Evolutionary conservation across 768 basidiomycete genomes (phyloP).

Genomic region (Hemileccinum rubropunctum): DNA sequence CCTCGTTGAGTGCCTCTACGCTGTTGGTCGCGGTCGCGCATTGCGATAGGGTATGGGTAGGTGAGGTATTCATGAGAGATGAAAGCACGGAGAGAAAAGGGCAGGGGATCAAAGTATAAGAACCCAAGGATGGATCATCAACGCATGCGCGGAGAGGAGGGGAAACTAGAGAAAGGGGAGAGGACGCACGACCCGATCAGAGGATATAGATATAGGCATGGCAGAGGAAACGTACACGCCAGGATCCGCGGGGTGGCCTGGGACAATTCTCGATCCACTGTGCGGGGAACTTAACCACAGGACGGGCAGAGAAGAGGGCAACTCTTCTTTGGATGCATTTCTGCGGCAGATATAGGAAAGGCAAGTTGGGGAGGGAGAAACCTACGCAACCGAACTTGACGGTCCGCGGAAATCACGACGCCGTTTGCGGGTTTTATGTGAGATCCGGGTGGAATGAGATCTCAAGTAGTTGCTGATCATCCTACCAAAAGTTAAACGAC

Average conservation of each 20-base stretch:
- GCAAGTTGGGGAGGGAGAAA: not conserved
- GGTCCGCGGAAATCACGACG: constrained; percentile 33
- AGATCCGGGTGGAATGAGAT: constrained; percentile 15
- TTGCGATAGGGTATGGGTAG: constrained; percentile 30
- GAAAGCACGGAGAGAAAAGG: too few relatives aligned
- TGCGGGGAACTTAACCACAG: constrained; percentile 29
- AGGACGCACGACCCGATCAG: too few relatives aligned
- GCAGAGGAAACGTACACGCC: constrained; percentile 11
- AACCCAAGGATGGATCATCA: too few relatives aligned
- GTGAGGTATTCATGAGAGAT: constrained; percentile 26
- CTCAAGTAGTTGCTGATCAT: too few relatives aligned
- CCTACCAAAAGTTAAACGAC: too few relatives aligned
- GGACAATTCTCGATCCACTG: constrained; percentile 13
- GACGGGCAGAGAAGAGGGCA: too few relatives aligned
- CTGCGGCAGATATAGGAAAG: too few relatives aligned
- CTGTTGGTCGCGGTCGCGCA: constrained; percentile 32
- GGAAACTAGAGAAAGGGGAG: too few relatives aligned
- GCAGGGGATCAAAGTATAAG: too few relatives aligned
- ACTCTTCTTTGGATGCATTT: too few relatives aligned
- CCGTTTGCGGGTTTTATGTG: constrained; percentile 22
- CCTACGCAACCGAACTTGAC: constrained; percentile 21
- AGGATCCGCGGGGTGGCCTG: constrained; percentile 29
- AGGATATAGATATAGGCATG: constrained; percentile 23
- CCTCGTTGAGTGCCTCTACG: constrained; percentile 23
- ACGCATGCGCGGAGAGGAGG: too few relatives aligned